Conservation (phyloP, 2,329 filamentous ascomycete species). For the Alternaria brassicae region DNA sequence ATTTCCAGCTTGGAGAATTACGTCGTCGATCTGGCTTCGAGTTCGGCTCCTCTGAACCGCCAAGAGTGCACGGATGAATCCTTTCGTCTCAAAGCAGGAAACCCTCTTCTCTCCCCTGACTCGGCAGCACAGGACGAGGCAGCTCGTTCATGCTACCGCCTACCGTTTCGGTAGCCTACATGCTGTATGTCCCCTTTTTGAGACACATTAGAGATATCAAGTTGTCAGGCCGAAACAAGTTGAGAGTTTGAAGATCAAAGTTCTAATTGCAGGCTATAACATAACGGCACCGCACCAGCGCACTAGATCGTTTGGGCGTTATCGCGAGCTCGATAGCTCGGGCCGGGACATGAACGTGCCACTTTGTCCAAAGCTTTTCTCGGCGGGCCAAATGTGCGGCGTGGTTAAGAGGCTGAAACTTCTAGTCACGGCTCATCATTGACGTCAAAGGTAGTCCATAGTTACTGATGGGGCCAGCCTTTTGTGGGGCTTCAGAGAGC, state of each 20-base stretch:
- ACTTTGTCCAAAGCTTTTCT: conserved; percentile 21
- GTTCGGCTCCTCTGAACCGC: conserved; percentile 25
- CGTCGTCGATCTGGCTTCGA: conserved; percentile 27
- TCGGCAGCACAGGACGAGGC: conserved; percentile 7
- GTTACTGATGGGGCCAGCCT: conserved; percentile 22
- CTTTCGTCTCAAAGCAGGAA: conserved; percentile 13
- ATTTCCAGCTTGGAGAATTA: conserved; percentile 14
- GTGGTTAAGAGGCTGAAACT: conserved; percentile 40
- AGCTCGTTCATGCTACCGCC: conserved; percentile 14
- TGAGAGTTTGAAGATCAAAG: conserved; percentile 1
- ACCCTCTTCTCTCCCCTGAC: conserved; percentile 5
- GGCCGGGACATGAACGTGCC: conserved; percentile 33
- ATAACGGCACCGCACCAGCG: conserved; percentile 26
- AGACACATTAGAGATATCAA: neutral
- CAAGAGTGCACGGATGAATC: conserved; percentile 24
- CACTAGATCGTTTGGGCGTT: conserved; percentile 31
- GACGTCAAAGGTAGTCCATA: conserved; percentile 20
- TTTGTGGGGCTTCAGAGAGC: conserved; percentile 1
- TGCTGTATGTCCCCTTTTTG: conserved; percentile 8
- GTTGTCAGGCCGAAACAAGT: neutral
- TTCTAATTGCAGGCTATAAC: conserved; percentile 25
- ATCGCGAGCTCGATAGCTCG: conserved; percentile 23
- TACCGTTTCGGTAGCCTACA: neutral
- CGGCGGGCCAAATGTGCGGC: conserved; percentile 26
- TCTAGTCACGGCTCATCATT: conserved; percentile 24